Percentiles rank a stretch among this genome's conserved stretches.
phyloP scores from a whole-genome alignment of 257 asterid genomes.

The Solanum dulcamara region DNA sequence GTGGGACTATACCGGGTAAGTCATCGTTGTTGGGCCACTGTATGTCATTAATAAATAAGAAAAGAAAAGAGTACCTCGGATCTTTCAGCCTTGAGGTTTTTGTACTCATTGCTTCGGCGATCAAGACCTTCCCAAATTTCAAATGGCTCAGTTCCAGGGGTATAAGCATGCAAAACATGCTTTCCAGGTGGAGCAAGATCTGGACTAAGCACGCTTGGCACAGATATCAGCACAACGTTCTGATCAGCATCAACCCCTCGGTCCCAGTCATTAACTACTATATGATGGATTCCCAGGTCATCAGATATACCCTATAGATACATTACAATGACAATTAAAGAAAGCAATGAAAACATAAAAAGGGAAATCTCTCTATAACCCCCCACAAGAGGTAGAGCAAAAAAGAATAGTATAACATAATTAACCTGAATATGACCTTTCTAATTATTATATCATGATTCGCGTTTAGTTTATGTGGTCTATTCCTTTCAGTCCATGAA shows the following conservation, averaged over 20 bases:
- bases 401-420: not conserved
- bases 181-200: slow-evolving; percentile 91
- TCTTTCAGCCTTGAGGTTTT: slow-evolving; percentile 78
- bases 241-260: slow-evolving; percentile 95
- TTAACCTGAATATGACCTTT: not conserved
- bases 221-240: slow-evolving; percentile 78
- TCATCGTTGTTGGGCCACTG: not conserved
- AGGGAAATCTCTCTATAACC: not conserved
- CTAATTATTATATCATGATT: no score
- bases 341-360: not conserved
- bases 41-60: not conserved
- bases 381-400: not conserved
- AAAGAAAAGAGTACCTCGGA: slow-evolving; percentile 43
- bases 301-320: slow-evolving; percentile 51
- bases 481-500: not conserved
- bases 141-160: slow-evolving; percentile 93
- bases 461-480: no score
- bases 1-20: not conserved
- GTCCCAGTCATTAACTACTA: slow-evolving; percentile 88
- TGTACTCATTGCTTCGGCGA: slow-evolving; percentile 67
- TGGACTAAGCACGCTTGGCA: slow-evolving; percentile 75
- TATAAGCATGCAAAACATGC: slow-evolving; percentile 78
- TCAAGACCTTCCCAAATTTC: slow-evolving; percentile 88
- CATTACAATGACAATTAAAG: not conserved
- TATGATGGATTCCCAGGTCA: slow-evolving; percentile 87